Percentiles rank a stretch among this genome's conserved stretches.
phyloP scores from a whole-genome alignment of 306 rosid genomes.

The Glycine soja region DNA sequence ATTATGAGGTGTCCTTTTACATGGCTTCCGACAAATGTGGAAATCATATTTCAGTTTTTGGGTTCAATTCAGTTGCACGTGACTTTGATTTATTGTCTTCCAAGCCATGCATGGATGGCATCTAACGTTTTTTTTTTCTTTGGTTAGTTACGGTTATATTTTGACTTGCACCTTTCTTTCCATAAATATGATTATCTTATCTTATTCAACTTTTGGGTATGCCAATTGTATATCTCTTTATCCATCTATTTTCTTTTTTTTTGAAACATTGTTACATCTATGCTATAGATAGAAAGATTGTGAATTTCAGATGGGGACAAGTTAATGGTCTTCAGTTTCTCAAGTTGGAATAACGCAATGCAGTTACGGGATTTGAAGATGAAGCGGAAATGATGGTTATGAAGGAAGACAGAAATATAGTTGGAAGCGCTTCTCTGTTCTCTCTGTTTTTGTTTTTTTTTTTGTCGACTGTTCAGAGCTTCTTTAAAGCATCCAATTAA shows the following conservation, averaged over 20 bases:
- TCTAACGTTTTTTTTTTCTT: conserved; percentile 36
- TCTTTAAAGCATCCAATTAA: too few species aligned
- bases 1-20: conserved; percentile 42
- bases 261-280: not conserved
- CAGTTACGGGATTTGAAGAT: not conserved
- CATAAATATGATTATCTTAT: conserved; percentile 27
- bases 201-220: not conserved
- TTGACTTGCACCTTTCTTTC: conserved; percentile 36
- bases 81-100: conserved; percentile 24
- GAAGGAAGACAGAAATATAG: conserved; percentile 44
- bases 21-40: conserved; percentile 47
- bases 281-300: not conserved
- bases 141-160: conserved; percentile 42
- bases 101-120: conserved; percentile 35
- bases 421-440: conserved; percentile 54
- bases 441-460: not conserved
- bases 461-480: not conserved
- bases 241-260: too few species aligned
- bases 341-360: not conserved
- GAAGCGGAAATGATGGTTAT: conserved; percentile 51
- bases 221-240: not conserved
- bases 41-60: conserved; percentile 26
- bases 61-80: not conserved
- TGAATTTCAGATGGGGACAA: conserved; percentile 4
- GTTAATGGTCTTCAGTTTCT: not conserved